Conservation (phyloP, 176 grass and related monocot species). For the maize (Zea mays) region DNA sequence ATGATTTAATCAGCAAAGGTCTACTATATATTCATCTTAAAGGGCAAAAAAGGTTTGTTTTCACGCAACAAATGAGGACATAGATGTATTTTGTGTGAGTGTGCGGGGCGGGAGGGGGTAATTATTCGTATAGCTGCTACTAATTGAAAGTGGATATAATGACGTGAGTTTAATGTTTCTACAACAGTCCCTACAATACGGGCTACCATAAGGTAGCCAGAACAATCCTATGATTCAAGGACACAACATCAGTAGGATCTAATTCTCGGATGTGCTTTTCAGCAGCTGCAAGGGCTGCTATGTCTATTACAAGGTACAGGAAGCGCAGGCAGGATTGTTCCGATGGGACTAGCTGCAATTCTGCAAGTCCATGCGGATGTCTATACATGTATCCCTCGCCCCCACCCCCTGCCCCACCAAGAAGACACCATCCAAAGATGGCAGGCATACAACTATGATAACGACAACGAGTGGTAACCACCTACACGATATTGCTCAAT, state of each 20-base stretch:
- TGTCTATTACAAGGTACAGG: no score
- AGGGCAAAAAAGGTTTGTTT: background rate
- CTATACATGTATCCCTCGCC: background rate
- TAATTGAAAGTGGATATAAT: conserved; percentile 2
- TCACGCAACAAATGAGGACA: background rate
- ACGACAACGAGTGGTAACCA: conserved; percentile 2
- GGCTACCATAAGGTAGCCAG: background rate
- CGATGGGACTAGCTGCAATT: background rate
- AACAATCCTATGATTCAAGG: background rate
- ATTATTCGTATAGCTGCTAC: background rate
- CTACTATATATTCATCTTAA: background rate
- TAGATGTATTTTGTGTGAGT: no score
- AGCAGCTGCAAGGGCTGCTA: no score
- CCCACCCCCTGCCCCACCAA: background rate
- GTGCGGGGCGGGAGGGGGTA: no score
- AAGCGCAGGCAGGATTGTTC: no score
- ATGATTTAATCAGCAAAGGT: background rate
- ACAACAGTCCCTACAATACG: background rate
- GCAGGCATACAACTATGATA: background rate
- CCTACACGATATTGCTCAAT: background rate
- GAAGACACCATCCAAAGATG: conserved; percentile 2
- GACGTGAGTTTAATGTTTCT: background rate
- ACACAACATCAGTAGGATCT: background rate
- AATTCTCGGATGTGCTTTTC: no score
- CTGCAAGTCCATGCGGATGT: background rate